Evolutionary conservation across 2,329 filamentous ascomycete species (phyloP).

Genomic region (Microascus cirrosus): DNA sequence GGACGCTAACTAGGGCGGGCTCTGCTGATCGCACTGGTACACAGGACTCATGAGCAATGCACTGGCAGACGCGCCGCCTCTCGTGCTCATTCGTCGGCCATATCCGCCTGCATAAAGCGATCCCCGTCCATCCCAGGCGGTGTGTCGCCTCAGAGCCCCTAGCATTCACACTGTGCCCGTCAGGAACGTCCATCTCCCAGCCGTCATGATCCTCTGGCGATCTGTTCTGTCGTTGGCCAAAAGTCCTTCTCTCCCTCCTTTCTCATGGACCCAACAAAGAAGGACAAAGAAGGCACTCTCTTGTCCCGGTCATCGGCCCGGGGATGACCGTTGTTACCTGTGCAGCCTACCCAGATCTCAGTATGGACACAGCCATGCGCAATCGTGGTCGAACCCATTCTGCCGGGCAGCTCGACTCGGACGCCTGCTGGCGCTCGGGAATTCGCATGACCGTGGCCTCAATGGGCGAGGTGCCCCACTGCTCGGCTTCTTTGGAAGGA

Average conservation of each 20-base stretch:
- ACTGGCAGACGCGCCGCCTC: background rate
- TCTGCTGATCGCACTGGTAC: background rate
- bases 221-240: background rate
- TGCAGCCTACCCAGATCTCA: background rate
- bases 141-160: background rate
- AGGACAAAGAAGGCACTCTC: background rate
- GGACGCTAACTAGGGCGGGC: background rate
- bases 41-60: background rate
- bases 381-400: background rate
- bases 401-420: too few relatives aligned
- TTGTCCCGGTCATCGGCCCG: background rate
- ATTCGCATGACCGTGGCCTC: too few relatives aligned
- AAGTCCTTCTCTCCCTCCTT: too few relatives aligned
- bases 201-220: background rate
- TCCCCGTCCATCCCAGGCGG: constrained; percentile 2
- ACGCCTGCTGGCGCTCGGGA: too few relatives aligned
- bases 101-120: constrained; percentile 1
- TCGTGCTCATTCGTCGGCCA: background rate
- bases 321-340: background rate
- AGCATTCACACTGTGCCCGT: background rate
- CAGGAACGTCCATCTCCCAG: background rate
- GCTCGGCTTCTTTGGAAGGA: background rate
- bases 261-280: background rate
- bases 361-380: background rate
- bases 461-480: too few relatives aligned